Evolutionary conservation across 2,329 filamentous ascomycete species (phyloP).

Genomic region (Geosmithia morbida): DNA sequence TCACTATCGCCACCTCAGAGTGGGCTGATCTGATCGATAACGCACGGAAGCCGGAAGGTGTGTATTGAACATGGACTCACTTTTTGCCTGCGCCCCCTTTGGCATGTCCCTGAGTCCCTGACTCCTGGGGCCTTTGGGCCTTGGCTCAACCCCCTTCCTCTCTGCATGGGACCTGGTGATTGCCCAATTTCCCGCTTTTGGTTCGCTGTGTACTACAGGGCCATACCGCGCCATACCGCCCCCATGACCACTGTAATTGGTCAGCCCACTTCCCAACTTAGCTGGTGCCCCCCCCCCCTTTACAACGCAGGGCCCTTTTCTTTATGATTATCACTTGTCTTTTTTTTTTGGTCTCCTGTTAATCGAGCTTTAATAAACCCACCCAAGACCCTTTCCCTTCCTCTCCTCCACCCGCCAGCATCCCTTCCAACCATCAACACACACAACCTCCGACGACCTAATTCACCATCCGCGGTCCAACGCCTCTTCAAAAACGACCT

Average conservation of each 20-base stretch:
- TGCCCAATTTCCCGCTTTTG: neutral
- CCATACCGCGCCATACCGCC: neutral
- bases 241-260: neutral
- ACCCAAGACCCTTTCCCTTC: neutral
- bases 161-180: neutral
- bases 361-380: neutral
- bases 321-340: neutral
- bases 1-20: neutral
- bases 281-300: neutral
- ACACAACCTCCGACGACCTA: neutral
- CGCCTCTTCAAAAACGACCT: neutral
- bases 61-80: neutral
- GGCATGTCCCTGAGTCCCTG: neutral
- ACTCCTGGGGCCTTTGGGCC: too few relatives aligned
- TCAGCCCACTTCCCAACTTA: neutral
- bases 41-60: neutral
- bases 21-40: neutral
- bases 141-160: too few relatives aligned
- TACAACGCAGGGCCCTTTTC: neutral
- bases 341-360: neutral
- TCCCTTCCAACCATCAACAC: neutral
- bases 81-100: neutral
- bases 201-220: neutral
- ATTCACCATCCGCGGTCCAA: neutral
- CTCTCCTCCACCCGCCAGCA: neutral